A percentile compares a stretch with the other conserved stretches of the same genome.
Evolutionary conservation across 2,329 filamentous ascomycete genomes (phyloP).

Genomic region (Xylaria sp.): DNA sequence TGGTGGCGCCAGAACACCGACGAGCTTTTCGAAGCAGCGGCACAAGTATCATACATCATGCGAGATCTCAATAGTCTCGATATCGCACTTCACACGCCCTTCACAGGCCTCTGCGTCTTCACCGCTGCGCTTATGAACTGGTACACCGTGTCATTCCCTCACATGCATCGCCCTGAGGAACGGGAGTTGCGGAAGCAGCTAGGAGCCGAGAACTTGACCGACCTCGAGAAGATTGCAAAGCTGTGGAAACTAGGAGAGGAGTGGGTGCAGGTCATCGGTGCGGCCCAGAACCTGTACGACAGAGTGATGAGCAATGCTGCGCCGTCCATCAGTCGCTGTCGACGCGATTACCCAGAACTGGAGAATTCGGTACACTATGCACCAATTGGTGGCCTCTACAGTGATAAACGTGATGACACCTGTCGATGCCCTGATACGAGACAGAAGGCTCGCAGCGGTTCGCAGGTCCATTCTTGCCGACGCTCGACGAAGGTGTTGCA

Average conservation of each 20-base stretch:
- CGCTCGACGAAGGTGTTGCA: conserved; percentile 10
- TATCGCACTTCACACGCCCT: conserved; percentile 35
- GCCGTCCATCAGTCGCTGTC: conserved; percentile 24
- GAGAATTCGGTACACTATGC: conserved; percentile 35
- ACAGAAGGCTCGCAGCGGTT: neutral
- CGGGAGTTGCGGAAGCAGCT: conserved; percentile 27
- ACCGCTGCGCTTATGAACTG: conserved; percentile 35
- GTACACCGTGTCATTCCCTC: conserved; percentile 34
- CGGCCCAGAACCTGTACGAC: conserved; percentile 33
- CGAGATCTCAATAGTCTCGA: conserved; percentile 34
- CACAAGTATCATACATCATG: conserved; percentile 38
- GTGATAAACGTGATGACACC: conserved; percentile 18
- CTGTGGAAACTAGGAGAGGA: conserved; percentile 35
- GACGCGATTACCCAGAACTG: conserved; percentile 33
- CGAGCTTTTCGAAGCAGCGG: conserved; percentile 34
- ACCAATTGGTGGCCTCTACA: conserved; percentile 29
- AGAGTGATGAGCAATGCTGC: conserved; percentile 22
- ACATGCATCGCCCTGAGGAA: conserved; percentile 30
- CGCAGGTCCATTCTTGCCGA: conserved; percentile 1
- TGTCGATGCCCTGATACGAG: neutral
- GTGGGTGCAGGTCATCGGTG: conserved; percentile 35
- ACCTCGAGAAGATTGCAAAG: conserved; percentile 33
- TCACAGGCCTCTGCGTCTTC: conserved; percentile 38
- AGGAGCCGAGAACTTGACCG: conserved; percentile 32
- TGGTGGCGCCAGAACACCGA: conserved; percentile 38